Percentiles rank a stretch among this genome's conserved stretches.
Conservation (phyloP, 768 basidiomycete genomes). For the Russula griseocarnosa region DNA sequence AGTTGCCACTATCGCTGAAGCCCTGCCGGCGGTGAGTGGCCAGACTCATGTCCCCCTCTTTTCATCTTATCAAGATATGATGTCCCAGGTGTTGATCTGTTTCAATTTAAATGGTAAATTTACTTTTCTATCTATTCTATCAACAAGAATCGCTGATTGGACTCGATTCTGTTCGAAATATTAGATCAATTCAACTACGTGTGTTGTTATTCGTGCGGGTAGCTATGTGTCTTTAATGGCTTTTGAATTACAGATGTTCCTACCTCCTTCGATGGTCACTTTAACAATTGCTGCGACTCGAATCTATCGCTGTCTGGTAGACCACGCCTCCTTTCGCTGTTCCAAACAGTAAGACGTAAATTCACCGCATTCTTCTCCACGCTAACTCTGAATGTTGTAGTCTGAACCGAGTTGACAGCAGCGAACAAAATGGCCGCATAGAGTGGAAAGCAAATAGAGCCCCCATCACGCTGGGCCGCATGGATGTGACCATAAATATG, state of each 20-base stretch:
- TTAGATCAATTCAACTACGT: neutral
- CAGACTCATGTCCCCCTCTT: too few relatives aligned
- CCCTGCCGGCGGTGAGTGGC: neutral
- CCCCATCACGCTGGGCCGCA: too few relatives aligned
- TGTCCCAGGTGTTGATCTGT: neutral
- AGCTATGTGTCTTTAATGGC: neutral
- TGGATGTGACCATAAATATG: neutral
- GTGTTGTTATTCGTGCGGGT: neutral
- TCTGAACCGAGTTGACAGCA: neutral
- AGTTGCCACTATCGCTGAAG: neutral
- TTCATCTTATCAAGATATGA: neutral
- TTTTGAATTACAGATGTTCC: neutral
- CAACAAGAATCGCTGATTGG: neutral
- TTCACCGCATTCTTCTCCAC: too few relatives aligned
- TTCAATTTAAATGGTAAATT: neutral
- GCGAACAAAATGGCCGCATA: neutral
- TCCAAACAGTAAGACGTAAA: neutral
- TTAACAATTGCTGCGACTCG: constrained; percentile 4
- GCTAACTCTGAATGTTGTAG: neutral
- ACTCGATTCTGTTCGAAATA: neutral
- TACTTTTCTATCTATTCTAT: neutral
- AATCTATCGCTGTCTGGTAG: neutral
- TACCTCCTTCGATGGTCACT: neutral
- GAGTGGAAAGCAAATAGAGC: neutral
- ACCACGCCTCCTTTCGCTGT: neutral